phyloP scores from a whole-genome alignment of 768 basidiomycete genomes.

The Dentipellis fragilis region DNA sequence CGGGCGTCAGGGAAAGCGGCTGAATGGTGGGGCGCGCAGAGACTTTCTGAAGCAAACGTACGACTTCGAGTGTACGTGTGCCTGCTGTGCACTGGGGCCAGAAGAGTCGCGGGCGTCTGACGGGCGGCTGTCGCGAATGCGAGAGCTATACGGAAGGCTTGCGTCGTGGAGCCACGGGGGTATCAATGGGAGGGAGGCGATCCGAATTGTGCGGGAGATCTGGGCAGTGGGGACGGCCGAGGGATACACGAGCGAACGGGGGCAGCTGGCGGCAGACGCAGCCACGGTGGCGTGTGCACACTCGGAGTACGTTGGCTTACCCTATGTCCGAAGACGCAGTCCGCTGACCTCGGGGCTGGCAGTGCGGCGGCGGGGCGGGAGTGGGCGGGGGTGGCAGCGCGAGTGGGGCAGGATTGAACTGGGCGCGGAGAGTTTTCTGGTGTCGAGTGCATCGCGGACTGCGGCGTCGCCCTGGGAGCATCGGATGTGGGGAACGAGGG shows the following conservation, averaged over 20 bases:
- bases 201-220: slow-evolving; percentile 36
- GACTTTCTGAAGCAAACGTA: slow-evolving; percentile 39
- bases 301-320: slow-evolving; percentile 39
- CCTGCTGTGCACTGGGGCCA: slow-evolving; percentile 45
- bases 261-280: slow-evolving; percentile 51
- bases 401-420: slow-evolving; percentile 51
- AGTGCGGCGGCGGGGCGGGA: slow-evolving; percentile 35
- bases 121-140: slow-evolving; percentile 34
- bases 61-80: slow-evolving; percentile 49
- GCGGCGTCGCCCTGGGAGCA: slow-evolving; percentile 31
- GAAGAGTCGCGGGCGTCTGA: slow-evolving; percentile 42
- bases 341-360: slow-evolving; percentile 1
- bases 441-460: slow-evolving; percentile 27
- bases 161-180: slow-evolving; percentile 35
- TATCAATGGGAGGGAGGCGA: slow-evolving; percentile 41
- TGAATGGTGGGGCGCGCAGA: slow-evolving; percentile 21
- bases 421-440: slow-evolving; percentile 43
- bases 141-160: slow-evolving; percentile 33
- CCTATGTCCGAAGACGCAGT: background rate
- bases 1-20: background rate
- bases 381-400: slow-evolving; percentile 41
- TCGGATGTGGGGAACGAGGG: slow-evolving; percentile 35
- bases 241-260: slow-evolving; percentile 58
- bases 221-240: slow-evolving; percentile 53
- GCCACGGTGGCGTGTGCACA: slow-evolving; percentile 51